A percentile compares a stretch with the other conserved stretches of the same genome.
These are phyloP conservation scores for Kwoniella sp. DNA, from an alignment of 768 basidiomycete genomes.

Conservation along the genomic window DNA sequence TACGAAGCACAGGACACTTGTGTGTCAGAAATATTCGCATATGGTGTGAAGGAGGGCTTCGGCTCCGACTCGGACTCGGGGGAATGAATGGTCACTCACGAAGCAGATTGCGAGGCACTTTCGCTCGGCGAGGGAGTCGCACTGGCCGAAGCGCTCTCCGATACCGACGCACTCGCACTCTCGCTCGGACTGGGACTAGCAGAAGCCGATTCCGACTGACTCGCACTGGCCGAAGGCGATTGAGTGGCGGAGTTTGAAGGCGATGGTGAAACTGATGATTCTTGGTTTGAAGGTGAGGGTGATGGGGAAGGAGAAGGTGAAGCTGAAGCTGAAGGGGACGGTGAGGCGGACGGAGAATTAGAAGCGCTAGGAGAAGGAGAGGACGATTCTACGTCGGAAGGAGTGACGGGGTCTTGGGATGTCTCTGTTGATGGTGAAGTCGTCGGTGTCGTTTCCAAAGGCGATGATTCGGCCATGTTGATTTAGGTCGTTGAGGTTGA, in stretches of 20 bases:
- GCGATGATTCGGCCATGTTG: neutral
- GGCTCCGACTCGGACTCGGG: too few species aligned
- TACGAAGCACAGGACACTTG: too few species aligned
- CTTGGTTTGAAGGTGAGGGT: constrained; percentile 5
- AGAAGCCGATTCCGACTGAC: constrained; percentile 13
- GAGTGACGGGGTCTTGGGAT: neutral
- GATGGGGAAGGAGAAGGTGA: constrained; percentile 20
- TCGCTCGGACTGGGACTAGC: constrained; percentile 17
- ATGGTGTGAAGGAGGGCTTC: too few species aligned
- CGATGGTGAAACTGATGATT: constrained; percentile 10
- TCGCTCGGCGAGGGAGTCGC: constrained; percentile 13
- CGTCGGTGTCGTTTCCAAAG: neutral
- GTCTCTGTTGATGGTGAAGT: constrained; percentile 11
- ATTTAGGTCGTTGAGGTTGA: neutral
- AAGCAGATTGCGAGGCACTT: constrained; percentile 9
- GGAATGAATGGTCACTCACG: constrained; percentile 11
- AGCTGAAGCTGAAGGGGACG: constrained; percentile 7
- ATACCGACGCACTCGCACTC: constrained; percentile 13
- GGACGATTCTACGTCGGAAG: constrained; percentile 10
- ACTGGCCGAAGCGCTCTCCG: constrained; percentile 19
- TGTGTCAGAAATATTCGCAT: too few species aligned
- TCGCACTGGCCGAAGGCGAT: constrained; percentile 16
- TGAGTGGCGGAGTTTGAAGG: constrained; percentile 10
- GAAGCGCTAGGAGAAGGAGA: constrained; percentile 6
- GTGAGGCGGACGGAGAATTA: constrained; percentile 9